Evolutionary conservation across 345 rosid species (phyloP).

Genomic region (Diplotaxis tenuifolia): DNA sequence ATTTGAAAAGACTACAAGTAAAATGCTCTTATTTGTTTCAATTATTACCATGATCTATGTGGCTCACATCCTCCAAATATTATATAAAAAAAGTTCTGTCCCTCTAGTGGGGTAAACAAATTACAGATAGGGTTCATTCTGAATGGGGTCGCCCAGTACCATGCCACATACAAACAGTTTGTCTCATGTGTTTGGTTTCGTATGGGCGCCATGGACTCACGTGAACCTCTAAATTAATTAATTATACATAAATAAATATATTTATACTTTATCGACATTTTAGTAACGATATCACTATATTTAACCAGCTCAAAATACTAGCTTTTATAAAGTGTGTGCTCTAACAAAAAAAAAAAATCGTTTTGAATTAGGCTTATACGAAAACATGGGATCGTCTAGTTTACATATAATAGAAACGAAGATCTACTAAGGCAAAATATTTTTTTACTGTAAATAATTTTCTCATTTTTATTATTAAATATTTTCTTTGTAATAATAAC

Average conservation of each 20-base stretch:
- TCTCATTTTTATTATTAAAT: neutral
- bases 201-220: constrained; percentile 39
- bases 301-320: neutral
- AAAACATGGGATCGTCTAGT: neutral
- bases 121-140: constrained; percentile 34
- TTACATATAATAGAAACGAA: neutral
- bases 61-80: constrained; percentile 26
- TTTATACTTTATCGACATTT: neutral
- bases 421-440: neutral
- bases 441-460: neutral
- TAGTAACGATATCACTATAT: neutral
- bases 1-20: constrained; percentile 35
- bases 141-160: constrained; percentile 36
- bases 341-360: neutral
- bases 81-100: constrained; percentile 1
- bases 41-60: constrained; percentile 31
- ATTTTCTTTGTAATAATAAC: neutral
- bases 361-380: neutral
- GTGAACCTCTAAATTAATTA: constrained; percentile 37
- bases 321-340: neutral
- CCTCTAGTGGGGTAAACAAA: constrained; percentile 32
- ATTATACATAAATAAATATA: neutral
- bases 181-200: constrained; percentile 38
- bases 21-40: constrained; percentile 24
- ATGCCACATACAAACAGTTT: constrained; percentile 32